These are phyloP conservation scores for Tricladium varicosporioides DNA, from an alignment of 2,329 filamentous ascomycete genomes.

Conservation along the genomic window DNA sequence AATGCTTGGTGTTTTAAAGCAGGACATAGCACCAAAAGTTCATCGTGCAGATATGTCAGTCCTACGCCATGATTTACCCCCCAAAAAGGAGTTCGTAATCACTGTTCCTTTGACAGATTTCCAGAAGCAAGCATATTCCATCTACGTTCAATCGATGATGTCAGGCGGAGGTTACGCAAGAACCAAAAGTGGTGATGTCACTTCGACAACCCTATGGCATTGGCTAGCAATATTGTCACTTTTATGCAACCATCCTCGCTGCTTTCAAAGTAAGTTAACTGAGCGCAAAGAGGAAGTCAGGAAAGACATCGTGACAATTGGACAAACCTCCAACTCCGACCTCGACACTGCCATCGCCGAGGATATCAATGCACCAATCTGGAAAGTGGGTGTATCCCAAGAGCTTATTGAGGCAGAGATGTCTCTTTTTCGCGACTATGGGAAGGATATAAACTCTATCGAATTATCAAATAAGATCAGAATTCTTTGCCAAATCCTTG, in stretches of 20 bases:
- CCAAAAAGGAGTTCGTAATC: constrained; percentile 80
- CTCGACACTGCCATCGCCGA: constrained; percentile 18
- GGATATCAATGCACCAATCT: constrained; percentile 26
- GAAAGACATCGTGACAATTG: constrained; percentile 7
- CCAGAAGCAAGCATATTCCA: constrained; percentile 62
- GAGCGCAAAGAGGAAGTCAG: constrained; percentile 35
- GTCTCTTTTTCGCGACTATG: constrained; percentile 36
- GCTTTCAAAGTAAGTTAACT: constrained; percentile 44
- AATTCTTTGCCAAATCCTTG: constrained; percentile 67
- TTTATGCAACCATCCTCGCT: constrained; percentile 49
- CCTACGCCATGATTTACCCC: constrained; percentile 64
- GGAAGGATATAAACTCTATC: constrained; percentile 39
- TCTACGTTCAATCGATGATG: constrained; percentile 45
- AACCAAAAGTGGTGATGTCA: constrained; percentile 36
- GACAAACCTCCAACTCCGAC: neutral
- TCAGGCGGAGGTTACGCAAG: constrained; percentile 14
- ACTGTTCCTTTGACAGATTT: constrained; percentile 65
- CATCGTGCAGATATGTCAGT: constrained; percentile 69
- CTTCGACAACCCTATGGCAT: constrained; percentile 47
- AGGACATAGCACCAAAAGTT: constrained; percentile 74
- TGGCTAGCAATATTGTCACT: constrained; percentile 35
- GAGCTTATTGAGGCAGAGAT: constrained; percentile 34
- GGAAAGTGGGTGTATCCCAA: constrained; percentile 29
- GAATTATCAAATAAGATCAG: constrained; percentile 65
- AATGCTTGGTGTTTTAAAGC: constrained; percentile 68